phyloP scores from a whole-genome alignment of 768 basidiomycete genomes.

The Pleurotus pulmonarius region DNA sequence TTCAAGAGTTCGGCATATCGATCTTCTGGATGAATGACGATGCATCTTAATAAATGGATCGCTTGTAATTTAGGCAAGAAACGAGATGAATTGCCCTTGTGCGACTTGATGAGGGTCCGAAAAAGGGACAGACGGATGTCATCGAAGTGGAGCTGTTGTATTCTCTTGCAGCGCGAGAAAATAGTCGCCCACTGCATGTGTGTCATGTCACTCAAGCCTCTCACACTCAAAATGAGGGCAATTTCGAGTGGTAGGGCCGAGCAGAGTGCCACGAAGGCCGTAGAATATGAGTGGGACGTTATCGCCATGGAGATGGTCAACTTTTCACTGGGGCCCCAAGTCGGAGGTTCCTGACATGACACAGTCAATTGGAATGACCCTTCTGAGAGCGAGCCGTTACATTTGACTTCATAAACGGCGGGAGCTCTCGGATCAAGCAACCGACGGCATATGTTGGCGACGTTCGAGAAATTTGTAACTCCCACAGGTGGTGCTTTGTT shows the following conservation, averaged over 20 bases:
- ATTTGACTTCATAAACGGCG: background rate
- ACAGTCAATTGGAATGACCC: background rate
- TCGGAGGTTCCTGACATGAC: background rate
- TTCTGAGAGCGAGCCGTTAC: background rate
- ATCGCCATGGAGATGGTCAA: too few species aligned
- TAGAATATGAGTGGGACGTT: too few species aligned
- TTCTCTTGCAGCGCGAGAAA: background rate
- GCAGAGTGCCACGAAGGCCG: too few species aligned
- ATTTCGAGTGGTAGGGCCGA: too few species aligned
- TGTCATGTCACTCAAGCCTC: background rate
- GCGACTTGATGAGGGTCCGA: background rate
- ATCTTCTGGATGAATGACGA: background rate
- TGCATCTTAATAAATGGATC: background rate
- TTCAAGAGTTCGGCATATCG: background rate
- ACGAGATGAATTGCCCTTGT: background rate
- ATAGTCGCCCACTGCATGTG: background rate
- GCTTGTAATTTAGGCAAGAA: background rate
- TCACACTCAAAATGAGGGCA: too few species aligned
- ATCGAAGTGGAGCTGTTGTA: background rate
- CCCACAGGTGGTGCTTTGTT: background rate
- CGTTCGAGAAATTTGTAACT: background rate
- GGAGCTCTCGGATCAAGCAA: background rate
- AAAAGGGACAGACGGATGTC: background rate
- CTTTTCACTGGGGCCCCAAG: too few species aligned
- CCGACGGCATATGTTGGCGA: background rate